Base-by-base conservation (phyloP, 331 rosid species). In the Malus hybrid region DNA sequence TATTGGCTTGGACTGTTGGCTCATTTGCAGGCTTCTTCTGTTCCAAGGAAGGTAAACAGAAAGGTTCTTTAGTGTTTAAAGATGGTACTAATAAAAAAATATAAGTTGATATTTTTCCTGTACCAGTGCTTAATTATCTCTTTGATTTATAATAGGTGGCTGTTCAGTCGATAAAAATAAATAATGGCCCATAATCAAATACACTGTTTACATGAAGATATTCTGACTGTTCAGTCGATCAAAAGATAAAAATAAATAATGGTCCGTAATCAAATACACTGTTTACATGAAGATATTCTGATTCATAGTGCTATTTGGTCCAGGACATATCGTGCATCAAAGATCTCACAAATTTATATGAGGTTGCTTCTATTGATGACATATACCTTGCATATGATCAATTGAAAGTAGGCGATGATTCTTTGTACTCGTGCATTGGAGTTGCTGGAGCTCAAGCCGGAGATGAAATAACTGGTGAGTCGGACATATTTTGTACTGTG, bases 241-340 rank as follows among this genome's bases (percentile, higher is more conserved):
- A 15, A 64, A 65, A 65, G 55, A 10, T 65, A 8, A 33, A 32
- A 7, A 32, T 32, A 29, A 29, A 54, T 9, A 5, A 29, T 29
- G 20, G 55, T n/a, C 39, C 3, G 2, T 14, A 31, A 52, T 34
- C 29, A 52, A 29, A 50, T 24, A 14, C 55, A 46, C 8, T 29
- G 64, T 55, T 14, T 56, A 22, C 20, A 33, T 50, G 13, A 36
- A 55, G 44, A 9, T 70, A n/a, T 55, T 18, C 13, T 57, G 69
- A 29, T 20, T 24, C 27, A 28, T 33, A 14, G 48, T 68, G 59
- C 65, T 72, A 52, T 75, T 60, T 87, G 84, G 77, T 77, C 84
- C 96, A 94, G 97, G 99, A 90, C 83, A 82, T 92, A 75, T 94
- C 99, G 27, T 94, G 97, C 86, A 90, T 94, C 87, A 92, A 89